A percentile compares a stretch with the other conserved stretches of the same genome.
Evolutionary conservation across 1,284 basidiomycete species (phyloP).

Genomic region (Ceratorhiza oryzae-sativae): DNA sequence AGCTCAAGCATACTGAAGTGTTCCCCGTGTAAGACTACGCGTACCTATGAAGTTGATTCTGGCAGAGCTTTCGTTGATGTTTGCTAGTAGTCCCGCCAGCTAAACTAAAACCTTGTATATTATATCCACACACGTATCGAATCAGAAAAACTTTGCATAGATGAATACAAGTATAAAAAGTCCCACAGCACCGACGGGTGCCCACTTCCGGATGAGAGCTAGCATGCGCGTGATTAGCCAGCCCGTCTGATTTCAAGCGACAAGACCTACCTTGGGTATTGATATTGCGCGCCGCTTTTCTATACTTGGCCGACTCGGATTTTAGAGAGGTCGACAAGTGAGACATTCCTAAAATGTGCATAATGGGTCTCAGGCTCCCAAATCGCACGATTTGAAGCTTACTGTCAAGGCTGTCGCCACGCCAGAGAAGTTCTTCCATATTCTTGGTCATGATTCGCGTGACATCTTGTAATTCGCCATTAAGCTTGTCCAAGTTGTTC

Average conservation of each 20-base stretch:
- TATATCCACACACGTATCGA: slow-evolving; percentile 15
- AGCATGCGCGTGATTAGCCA: slow-evolving; percentile 57
- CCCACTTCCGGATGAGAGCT: slow-evolving; percentile 94
- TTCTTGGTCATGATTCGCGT: slow-evolving; percentile 99
- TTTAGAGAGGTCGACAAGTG: slow-evolving; percentile 96
- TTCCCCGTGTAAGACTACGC: neutral
- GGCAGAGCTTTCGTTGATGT: neutral
- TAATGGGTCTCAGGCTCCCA: too few species aligned
- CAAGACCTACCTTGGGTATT: slow-evolving; percentile 55
- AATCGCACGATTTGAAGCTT: slow-evolving; percentile 48
- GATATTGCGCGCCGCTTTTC: slow-evolving; percentile 94
- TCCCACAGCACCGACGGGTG: slow-evolving; percentile 82
- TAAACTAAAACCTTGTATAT: neutral
- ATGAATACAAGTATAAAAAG: slow-evolving; percentile 86
- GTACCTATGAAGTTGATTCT: neutral
- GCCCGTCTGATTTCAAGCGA: neutral
- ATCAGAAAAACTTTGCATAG: slow-evolving; percentile 84
- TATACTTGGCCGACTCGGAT: slow-evolving; percentile 97
- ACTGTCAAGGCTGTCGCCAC: slow-evolving; percentile 96
- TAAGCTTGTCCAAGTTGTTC: slow-evolving; percentile 84
- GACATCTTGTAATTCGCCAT: slow-evolving; percentile 96
- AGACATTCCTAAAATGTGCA: slow-evolving; percentile 79
- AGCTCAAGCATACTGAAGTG: slow-evolving; percentile 12
- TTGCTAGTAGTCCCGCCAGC: neutral
- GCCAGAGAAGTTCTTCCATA: slow-evolving; percentile 99